phyloP scores from a whole-genome alignment of 2,329 filamentous ascomycete genomes.

The Akanthomyces lecanii region DNA sequence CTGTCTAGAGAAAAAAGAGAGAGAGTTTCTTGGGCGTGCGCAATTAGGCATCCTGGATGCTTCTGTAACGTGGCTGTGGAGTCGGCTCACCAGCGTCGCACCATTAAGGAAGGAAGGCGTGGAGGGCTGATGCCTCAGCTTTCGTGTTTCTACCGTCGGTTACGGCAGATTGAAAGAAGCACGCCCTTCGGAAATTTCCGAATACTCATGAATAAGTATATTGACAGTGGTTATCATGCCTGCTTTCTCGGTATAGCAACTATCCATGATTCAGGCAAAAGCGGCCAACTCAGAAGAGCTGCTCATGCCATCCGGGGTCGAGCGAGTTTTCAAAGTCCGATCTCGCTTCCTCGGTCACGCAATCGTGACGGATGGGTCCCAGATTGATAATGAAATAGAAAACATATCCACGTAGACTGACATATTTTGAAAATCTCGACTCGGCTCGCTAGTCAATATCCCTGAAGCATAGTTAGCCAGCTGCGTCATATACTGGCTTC shows the following conservation, averaged over 20 bases:
- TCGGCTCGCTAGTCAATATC: neutral
- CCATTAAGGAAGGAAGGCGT: neutral
- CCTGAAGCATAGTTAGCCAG: neutral
- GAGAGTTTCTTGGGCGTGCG: neutral
- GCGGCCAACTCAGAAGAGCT: neutral
- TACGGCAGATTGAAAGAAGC: neutral
- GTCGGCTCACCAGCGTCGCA: conserved; percentile 12
- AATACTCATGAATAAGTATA: neutral
- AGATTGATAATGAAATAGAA: neutral
- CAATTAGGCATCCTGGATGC: neutral
- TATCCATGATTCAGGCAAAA: no score
- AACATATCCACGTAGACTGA: neutral
- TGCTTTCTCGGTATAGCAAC: no score
- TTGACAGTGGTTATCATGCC: neutral
- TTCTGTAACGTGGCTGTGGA: conserved; percentile 12
- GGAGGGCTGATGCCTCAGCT: neutral
- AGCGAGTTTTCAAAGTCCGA: neutral
- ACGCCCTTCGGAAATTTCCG: conserved; percentile 5
- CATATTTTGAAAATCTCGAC: neutral
- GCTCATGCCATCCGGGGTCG: neutral
- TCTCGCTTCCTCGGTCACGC: neutral
- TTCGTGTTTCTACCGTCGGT: neutral
- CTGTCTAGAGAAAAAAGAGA: neutral
- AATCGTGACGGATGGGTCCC: neutral
- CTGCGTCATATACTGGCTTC: neutral